phyloP scores from a whole-genome alignment of 1,284 basidiomycete species.

The Calocybe gambosa region DNA sequence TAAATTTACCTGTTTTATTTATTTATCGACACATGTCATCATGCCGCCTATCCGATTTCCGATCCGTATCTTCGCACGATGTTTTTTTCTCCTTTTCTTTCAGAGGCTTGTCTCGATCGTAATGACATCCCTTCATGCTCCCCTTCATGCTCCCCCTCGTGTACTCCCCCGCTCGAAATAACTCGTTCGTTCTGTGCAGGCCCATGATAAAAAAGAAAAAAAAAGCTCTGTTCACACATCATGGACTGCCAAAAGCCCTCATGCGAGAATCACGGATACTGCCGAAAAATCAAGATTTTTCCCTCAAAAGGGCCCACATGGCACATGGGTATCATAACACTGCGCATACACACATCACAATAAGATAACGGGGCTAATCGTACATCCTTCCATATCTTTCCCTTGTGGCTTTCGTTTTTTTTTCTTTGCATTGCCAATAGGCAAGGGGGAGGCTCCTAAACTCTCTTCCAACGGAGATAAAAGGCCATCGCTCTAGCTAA shows the following conservation, averaged over 20 bases:
- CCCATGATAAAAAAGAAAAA: too few relatives aligned
- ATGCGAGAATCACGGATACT: constrained; percentile 18
- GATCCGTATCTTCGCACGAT: background rate
- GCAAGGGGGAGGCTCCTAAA: too few relatives aligned
- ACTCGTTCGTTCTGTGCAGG: too few relatives aligned
- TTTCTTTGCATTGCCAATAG: too few relatives aligned
- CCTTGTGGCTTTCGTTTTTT: background rate
- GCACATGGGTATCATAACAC: too few relatives aligned
- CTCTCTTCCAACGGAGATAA: too few relatives aligned
- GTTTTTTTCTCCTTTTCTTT: background rate
- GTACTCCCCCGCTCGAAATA: background rate
- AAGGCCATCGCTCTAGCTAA: too few relatives aligned
- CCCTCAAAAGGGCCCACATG: background rate
- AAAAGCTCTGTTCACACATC: background rate
- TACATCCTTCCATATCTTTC: constrained; percentile 3
- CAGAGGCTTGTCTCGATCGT: background rate
- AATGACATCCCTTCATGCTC: too few relatives aligned
- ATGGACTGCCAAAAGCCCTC: too few relatives aligned
- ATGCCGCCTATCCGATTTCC: background rate
- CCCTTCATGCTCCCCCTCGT: too few relatives aligned
- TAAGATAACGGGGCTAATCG: constrained; percentile 5
- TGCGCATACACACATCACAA: background rate
- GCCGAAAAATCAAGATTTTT: constrained; percentile 13
- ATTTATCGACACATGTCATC: background rate
- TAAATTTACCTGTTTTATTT: background rate